Evolutionary conservation across 768 basidiomycete genomes (phyloP), one percentile per base, ranked within the genome.

Genomic region (Lactarius trivialis): DNA sequence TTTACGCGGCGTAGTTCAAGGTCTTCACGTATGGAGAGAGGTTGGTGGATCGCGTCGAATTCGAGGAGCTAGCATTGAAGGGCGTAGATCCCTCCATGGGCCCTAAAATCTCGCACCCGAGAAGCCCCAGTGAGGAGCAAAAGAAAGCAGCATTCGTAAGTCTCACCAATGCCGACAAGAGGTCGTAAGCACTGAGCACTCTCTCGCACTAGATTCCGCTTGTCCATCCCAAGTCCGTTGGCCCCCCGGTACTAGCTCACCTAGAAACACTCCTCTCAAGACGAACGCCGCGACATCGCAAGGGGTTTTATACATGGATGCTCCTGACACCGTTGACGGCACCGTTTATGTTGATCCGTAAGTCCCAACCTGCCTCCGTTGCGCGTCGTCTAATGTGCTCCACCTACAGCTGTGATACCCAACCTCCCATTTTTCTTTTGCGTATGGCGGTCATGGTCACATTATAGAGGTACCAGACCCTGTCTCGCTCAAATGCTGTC

Each of bases 401-500:
- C 58, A 48, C 21, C 12, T 32, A 19, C 61, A 92, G 90, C 90
- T 28, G 70, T 92, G 49, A 83, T 92, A 73, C 91, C 90, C 33
- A 93, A 93, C 71, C 73, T 93, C 24, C 90, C 90, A 0, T 86
- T 93, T 71, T 90, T 93, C 76, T 93, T 89, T 73, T 91, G 88
- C 68, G 81, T 78, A 11, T 93, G 90, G 90, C 79, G 90, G 49
- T 85, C 88, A 48, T 93, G 89, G 89, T 86, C 85, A 43, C 90
- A 93, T 72, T 92, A 86, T 71, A 82, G 78, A 80, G 89, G 89
- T 89, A 60, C 41, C 57, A 19, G 61, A 19, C 1, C 2, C 32
- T 36, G 15, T 17, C 49, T 49, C 48, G 15, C 28, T 32, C 32
- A 36, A 26, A 51, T 45, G 19, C 26, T 14, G 48, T 39, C 51